Percentiles rank a stretch among this genome's conserved stretches.
Conservation (phyloP, 2,329 filamentous ascomycete genomes). For the Pestalotiopsis fici region DNA sequence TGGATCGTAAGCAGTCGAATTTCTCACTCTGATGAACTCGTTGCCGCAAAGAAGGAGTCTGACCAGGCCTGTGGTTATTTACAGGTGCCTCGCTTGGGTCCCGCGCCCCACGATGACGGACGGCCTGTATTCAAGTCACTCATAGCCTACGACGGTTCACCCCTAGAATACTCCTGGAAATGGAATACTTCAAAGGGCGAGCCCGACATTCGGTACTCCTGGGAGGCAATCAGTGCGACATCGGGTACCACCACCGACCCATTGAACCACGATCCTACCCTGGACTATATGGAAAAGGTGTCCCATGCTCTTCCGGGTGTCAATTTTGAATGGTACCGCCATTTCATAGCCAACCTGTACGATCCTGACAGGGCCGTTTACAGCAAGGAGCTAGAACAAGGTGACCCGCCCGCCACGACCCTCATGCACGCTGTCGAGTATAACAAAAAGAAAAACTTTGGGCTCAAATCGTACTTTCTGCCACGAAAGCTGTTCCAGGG, state of each 20-base stretch:
- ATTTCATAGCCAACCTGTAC: background rate
- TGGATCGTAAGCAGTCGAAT: conserved; percentile 12
- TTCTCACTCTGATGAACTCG: no score
- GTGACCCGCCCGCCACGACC: background rate
- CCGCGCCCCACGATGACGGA: background rate
- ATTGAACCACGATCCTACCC: background rate
- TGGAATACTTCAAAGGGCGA: conserved; percentile 1
- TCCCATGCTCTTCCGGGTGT: background rate
- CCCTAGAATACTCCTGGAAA: conserved; percentile 16
- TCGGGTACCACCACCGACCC: background rate
- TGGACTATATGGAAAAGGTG: background rate
- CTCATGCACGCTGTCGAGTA: background rate
- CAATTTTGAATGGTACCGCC: background rate
- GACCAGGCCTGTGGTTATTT: no score
- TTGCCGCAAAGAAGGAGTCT: conserved; percentile 2
- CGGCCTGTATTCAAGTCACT: conserved; percentile 3
- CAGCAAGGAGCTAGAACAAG: background rate
- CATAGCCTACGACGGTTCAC: conserved; percentile 6
- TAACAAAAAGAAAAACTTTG: background rate
- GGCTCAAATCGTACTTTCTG: background rate
- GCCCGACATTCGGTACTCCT: conserved; percentile 10
- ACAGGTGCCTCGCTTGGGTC: conserved; percentile 13
- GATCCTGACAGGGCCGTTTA: background rate
- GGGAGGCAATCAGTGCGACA: conserved; percentile 6
- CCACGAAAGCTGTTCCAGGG: background rate